A percentile compares a stretch with the other conserved stretches of the same genome.
Conservation (phyloP, 805 yeast genomes). For the Ogataea paraovalis region DNA sequence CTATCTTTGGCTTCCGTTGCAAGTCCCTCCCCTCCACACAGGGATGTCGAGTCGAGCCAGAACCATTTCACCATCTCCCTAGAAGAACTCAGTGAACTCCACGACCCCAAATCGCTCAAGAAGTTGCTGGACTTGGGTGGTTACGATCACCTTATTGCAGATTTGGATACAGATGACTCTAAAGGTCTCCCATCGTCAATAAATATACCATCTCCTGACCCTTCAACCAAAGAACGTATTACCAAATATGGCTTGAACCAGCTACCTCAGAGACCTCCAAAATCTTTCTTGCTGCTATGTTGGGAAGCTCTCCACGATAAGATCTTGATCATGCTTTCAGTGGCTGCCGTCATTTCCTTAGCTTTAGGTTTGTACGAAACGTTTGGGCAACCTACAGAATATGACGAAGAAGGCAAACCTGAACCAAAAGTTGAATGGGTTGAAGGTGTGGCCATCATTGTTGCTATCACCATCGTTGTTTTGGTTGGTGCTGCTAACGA, state of each 20-base stretch:
- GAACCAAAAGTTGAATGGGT: constrained; percentile 94
- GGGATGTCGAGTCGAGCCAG: constrained; percentile 15
- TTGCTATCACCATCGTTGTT: constrained; percentile 87
- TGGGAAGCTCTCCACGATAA: constrained; percentile 88
- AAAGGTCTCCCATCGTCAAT: constrained; percentile 36
- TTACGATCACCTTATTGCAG: constrained; percentile 29
- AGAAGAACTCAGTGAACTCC: constrained; percentile 43
- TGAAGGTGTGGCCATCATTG: constrained; percentile 96
- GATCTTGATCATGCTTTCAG: constrained; percentile 73
- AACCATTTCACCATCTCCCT: constrained; percentile 21
- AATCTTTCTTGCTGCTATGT: constrained; percentile 63
- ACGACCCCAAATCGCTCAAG: constrained; percentile 58
- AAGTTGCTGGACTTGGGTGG: constrained; percentile 45
- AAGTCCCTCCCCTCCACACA: neutral
- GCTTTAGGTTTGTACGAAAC: constrained; percentile 91
- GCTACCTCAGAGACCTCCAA: constrained; percentile 69
- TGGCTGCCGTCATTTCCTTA: constrained; percentile 86
- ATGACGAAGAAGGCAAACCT: constrained; percentile 72
- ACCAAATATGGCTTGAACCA: constrained; percentile 62
- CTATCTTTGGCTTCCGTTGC: neutral
- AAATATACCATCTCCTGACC: constrained; percentile 13
- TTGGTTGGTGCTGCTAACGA: constrained; percentile 94
- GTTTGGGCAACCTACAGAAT: constrained; percentile 74
- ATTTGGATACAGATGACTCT: constrained; percentile 34
- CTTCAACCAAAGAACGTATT: constrained; percentile 36